Evolutionary conservation across 768 basidiomycete species (phyloP), one percentile per base, ranked within the genome.

Genomic region (Termitomyces sp.): DNA sequence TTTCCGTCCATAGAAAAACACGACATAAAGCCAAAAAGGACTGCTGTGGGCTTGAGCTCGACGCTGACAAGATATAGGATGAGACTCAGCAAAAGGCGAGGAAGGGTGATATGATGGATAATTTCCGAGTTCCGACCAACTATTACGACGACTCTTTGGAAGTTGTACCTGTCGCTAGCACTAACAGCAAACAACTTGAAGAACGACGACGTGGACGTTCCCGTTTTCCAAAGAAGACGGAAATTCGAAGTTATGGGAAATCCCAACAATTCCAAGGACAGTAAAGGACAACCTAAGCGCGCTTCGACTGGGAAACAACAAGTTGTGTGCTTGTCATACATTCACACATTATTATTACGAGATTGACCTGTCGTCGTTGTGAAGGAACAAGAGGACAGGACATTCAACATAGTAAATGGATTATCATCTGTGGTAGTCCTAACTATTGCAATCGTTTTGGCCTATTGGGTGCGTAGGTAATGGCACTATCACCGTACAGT

Each of bases 381-480:
- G 40, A 53, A 63, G 53, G 49, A 45, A 49, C 32, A 12, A 38
- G 24, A 47, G 2, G 18, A 18, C 14, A 13, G 32, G 32, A 7
- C 35, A 20, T 58, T 46, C 22, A 22, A 16, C 8, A 44, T 53
- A 3, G 18, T 28, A 2, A 42, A 54, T 54, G 49, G 49, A 50
- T 44, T 51, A 7, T 20, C 58, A 5, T 64, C 63, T 20, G 53
- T 35, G 2, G 12, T 61, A 22, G 55, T 45, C 7, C n/a, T 65
- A 38, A 53, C 51, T 20, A 20, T 47, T 47, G 61, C 57, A 1
- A 24, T 64, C 20, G 24, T 54, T 14, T 33, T 66, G 28, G 36
- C 43, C 9, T 62, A 62, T 40, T 55, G 49, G 48, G 65, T 64
- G 44, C 46, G 61, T 57, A 16, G n/a, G 35, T 38, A 22, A 9